Evolutionary conservation across 768 basidiomycete species (phyloP), one percentile per base, ranked within the genome.

Genomic region (Termitomyces heimii): DNA sequence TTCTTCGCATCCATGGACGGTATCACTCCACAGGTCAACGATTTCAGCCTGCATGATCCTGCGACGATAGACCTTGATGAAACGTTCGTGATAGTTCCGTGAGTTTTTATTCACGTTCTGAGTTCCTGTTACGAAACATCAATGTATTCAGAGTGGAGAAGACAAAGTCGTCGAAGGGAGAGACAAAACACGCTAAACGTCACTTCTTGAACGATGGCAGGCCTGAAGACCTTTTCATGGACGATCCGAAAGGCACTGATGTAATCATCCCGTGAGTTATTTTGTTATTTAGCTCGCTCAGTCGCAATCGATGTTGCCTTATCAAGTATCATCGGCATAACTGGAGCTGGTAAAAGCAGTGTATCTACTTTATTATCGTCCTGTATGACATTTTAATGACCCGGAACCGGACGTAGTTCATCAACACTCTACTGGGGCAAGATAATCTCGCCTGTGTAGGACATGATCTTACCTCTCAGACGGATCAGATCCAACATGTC

Each of bases 391-490:
- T 32, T n/a, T 16, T 26, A 50, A 39, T 37, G 2, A 29, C 20
- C 18, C 28, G 5, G 2, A 29, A 16, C 18, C 28, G 5, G 3
- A 16, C 2, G n/a, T 44, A 69, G 68, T 69, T 69, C 48, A 67
- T 67, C 53, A 63, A 66, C 37, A 60, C 53, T 24, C 58, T 64
- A n/a, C 60, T 64, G 22, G 62, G 62, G 18, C 24, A 62, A 35
- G 50, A 54, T 42, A 34, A 56, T 22, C 32, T 42, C 24, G 57
- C 58, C 9, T 35, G 44, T 26, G 56, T 60, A 50, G 58, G 63
- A 24, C 61, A 64, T 42, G 44, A 35, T 22, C 60, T 66, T 14
- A 43, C 54, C 16, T 66, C 65, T 31, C 58, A 60, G 16, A 66
- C 65, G 26, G 32, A 58, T 40, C 53, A 61, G 42, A 64, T 64